phyloP scores from a whole-genome alignment of 1,284 basidiomycete species.

The Trichosporon faecale region DNA sequence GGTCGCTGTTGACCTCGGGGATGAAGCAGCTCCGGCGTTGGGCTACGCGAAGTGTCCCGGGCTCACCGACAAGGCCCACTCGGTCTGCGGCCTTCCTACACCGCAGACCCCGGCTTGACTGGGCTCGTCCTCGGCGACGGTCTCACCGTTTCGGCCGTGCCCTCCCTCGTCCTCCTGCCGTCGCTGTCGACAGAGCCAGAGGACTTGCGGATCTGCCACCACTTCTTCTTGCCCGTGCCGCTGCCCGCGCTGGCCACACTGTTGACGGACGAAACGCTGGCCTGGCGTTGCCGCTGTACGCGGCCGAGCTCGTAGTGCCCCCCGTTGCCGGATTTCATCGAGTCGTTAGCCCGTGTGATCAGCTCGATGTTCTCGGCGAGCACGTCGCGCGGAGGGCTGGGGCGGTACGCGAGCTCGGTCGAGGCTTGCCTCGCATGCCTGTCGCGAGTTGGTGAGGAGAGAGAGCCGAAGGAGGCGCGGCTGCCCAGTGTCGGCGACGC shows the following conservation, averaged over 20 bases:
- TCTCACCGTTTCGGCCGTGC: not conserved
- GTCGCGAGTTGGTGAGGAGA: not conserved
- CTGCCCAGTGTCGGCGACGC: not conserved
- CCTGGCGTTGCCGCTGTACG: conserved; percentile 20
- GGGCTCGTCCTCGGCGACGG: not conserved
- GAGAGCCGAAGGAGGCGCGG: not conserved
- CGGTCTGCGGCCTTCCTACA: not conserved
- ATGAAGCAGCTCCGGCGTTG: no score
- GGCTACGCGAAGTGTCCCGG: no score
- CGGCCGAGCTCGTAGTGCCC: conserved; percentile 25
- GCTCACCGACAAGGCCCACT: not conserved
- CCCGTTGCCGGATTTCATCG: not conserved
- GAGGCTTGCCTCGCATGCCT: not conserved
- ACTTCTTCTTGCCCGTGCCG: not conserved
- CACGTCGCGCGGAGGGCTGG: not conserved
- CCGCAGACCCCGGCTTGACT: not conserved
- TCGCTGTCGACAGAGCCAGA: not conserved
- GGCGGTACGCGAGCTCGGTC: not conserved
- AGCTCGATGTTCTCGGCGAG: conserved; percentile 12
- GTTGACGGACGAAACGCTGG: conserved; percentile 14
- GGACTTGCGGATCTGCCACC: conserved; percentile 6
- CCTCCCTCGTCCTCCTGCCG: not conserved
- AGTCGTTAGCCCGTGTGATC: not conserved
- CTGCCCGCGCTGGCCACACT: not conserved
- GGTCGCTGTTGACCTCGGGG: no score